phyloP scores from a whole-genome alignment of 169 alveolate species.

The Plasmodium reichenowi region DNA sequence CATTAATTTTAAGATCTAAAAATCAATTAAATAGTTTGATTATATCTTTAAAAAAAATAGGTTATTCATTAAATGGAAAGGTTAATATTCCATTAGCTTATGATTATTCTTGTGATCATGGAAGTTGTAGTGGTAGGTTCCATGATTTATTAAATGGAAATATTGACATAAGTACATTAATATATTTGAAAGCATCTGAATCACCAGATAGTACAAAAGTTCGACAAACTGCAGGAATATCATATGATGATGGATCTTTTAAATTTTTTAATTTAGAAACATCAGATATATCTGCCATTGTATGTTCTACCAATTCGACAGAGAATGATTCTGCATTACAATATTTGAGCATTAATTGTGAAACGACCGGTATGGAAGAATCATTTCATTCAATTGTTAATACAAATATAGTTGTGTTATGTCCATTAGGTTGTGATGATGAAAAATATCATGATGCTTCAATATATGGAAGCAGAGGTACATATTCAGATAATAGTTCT shows the following conservation, averaged over 20 bases:
- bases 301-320: conserved; percentile 90
- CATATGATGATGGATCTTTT: conserved; percentile 85
- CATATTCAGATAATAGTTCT: conserved; percentile 90
- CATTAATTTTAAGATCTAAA: conserved; percentile 85
- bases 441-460: conserved; percentile 54
- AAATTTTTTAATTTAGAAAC: conserved; percentile 88
- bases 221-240: conserved; percentile 88
- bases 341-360: conserved; percentile 77
- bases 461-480: conserved; percentile 90
- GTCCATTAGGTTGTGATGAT: conserved; percentile 88
- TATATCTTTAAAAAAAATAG: conserved; percentile 88
- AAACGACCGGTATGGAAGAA: conserved; percentile 71
- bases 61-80: conserved; percentile 84
- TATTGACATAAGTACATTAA: conserved; percentile 79
- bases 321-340: conserved; percentile 83
- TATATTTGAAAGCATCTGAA: conserved; percentile 77
- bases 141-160: conserved; percentile 87
- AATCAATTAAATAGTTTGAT: conserved; percentile 87
- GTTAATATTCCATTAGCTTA: conserved; percentile 91
- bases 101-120: conserved; percentile 87
- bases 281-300: conserved; percentile 89
- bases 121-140: conserved; percentile 88
- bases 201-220: conserved; percentile 71
- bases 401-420: conserved; percentile 89
- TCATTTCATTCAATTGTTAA: conserved; percentile 77